Evolutionary conservation across 139 green algal genomes (phyloP), one percentile per base, ranked within the genome.

Genomic region (Chlamydomonas sphaeroides): DNA sequence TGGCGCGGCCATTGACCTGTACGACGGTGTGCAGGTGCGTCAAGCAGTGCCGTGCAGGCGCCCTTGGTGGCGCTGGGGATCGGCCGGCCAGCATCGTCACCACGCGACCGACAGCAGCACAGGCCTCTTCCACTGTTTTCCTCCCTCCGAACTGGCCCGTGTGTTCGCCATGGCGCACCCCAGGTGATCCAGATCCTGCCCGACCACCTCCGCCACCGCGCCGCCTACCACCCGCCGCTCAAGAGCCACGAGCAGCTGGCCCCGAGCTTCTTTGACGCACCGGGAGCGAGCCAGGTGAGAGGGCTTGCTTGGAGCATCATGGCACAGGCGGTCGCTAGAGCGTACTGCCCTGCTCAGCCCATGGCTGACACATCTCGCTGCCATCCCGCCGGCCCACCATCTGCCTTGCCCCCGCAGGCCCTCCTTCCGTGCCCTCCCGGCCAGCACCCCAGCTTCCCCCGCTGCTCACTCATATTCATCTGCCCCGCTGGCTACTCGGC

Each of bases 11-110:
- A 53, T 53, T 38, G 17, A 79, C 10, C 38, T 79, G 51, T 79
- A 79, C 72, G 36, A 79, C 56, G 72, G 72, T 23, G 72, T 79
- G 35, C 72, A 79, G 72, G 36, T n/a, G n/a, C n/a, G n/a, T n/a
- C n/a, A n/a, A n/a, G n/a, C n/a, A n/a, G n/a, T n/a, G n/a, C n/a
- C n/a, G n/a, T n/a, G n/a, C n/a, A n/a, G n/a, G n/a, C n/a, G n/a
- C n/a, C n/a, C n/a, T n/a, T n/a, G n/a, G n/a, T n/a, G n/a, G n/a
- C n/a, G n/a, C n/a, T n/a, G n/a, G n/a, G n/a, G n/a, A n/a, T n/a
- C n/a, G n/a, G n/a, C n/a, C n/a, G n/a, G n/a, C n/a, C n/a, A n/a
- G n/a, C n/a, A n/a, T n/a, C n/a, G n/a, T n/a, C n/a, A n/a, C n/a
- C n/a, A n/a, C n/a, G n/a, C n/a, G n/a, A n/a, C n/a, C n/a, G n/a